Base-by-base conservation (phyloP, 208 protist species). In the Polymyxa betae region DNA sequence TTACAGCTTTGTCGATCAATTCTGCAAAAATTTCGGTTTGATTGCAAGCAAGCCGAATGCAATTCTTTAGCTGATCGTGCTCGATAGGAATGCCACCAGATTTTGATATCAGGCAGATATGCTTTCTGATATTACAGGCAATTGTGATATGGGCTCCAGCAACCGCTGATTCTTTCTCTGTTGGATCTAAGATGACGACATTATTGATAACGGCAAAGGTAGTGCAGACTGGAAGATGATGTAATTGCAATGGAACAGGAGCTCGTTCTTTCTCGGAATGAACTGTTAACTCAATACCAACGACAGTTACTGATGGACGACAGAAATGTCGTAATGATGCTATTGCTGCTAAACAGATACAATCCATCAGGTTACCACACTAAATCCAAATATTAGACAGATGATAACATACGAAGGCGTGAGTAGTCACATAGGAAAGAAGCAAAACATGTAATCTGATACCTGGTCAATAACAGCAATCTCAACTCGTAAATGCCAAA, bases 211-310 rank as follows among this genome's bases (percentile, higher is more conserved):
- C 72, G 72, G 72, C 72, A n/a, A 82, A 82, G 16, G 72, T 38
- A 35, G 35, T 82, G 40, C 72, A 89, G 5, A 89, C 66, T 16
- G 88, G 88, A 60, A 89, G 88, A 32, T 89, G 88, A 32, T 89
- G 88, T 12, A 89, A 16, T 29, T 89, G 46, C 29, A 89, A n/a
- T 5, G 88, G 12, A n/a, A 89, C 49, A n/a, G 88, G 88, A 5
- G 54, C 16, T 32, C 54, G 46, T 89, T 89, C 88, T 1, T 60
- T 35, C 54, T 77, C 54, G 49, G 32, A 16, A n/a, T 89, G 88
- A 16, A 89, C 88, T 5, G 38, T 44, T 5, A 89, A 29, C 10
- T 89, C 54, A n/a, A 29, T 89, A 1, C 88, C 88, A 66, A 44
- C n/a, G 16, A 89, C 88, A 29, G 88, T 89, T 5, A 89, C 88